Conservation (phyloP, 2,329 filamentous ascomycete genomes). For the Ascochyta fabae region DNA sequence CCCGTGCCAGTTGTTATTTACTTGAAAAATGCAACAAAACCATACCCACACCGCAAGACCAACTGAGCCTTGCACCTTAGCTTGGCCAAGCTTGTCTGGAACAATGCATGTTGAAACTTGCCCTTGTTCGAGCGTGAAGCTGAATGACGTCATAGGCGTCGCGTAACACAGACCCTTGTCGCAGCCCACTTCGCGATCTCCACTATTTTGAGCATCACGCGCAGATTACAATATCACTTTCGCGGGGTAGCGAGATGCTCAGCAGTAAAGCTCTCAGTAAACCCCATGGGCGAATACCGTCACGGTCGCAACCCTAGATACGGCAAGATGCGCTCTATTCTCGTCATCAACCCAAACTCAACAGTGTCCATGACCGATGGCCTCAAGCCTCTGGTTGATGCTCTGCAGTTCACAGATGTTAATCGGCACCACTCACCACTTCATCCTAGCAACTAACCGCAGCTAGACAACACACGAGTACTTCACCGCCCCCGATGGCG, state of each 20-base stretch:
- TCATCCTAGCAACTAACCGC: conserved; percentile 51
- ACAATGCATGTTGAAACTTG: not conserved
- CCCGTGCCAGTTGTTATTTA: not conserved
- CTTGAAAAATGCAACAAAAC: not conserved
- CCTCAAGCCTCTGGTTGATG: conserved; percentile 60
- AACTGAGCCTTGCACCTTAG: not conserved
- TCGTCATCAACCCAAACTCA: conserved; percentile 83
- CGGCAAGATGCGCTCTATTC: conserved; percentile 57
- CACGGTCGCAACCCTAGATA: conserved; percentile 25
- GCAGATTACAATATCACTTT: conserved; percentile 9
- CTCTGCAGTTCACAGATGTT: conserved; percentile 54
- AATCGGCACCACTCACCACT: conserved; percentile 37
- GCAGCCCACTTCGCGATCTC: conserved; percentile 5
- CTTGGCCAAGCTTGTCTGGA: not conserved
- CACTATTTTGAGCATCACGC: conserved; percentile 17
- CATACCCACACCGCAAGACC: not conserved
- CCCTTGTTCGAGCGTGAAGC: not conserved
- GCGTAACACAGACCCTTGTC: conserved; percentile 16
- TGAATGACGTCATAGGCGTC: conserved; percentile 17
- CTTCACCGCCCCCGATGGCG: conserved; percentile 72
- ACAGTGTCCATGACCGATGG: conserved; percentile 73
- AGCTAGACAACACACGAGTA: conserved; percentile 59
- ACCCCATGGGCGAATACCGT: conserved; percentile 37
- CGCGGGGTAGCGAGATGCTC: conserved; percentile 20
- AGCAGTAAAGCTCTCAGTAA: not conserved